Percentiles rank a stretch among this genome's conserved stretches.
phyloP scores from a whole-genome alignment of 208 protist species.

The Crithidia bombi region DNA sequence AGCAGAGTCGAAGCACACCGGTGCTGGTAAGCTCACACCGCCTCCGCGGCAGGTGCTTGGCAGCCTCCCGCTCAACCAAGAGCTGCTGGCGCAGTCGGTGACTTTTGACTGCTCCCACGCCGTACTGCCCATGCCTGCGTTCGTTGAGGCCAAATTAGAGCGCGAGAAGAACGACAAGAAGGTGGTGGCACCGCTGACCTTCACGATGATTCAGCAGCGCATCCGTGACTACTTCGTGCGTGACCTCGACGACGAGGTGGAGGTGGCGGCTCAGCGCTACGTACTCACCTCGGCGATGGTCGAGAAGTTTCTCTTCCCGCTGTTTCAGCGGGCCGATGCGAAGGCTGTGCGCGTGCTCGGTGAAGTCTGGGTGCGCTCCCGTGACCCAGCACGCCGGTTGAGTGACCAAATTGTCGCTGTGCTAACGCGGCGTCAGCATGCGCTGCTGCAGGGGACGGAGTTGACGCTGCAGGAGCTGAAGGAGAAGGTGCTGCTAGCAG shows the following conservation, averaged over 20 bases:
- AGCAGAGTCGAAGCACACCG: background rate
- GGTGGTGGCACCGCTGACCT: slow-evolving; percentile 21
- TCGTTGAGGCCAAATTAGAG: slow-evolving; percentile 23
- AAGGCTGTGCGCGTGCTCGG: slow-evolving; percentile 26
- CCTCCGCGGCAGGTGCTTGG: slow-evolving; percentile 15
- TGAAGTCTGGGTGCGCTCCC: slow-evolving; percentile 29
- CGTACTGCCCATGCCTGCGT: slow-evolving; percentile 22
- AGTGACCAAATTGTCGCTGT: slow-evolving; percentile 57
- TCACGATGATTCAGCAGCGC: slow-evolving; percentile 39
- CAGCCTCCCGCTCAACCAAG: slow-evolving; percentile 16
- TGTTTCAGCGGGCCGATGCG: slow-evolving; percentile 31
- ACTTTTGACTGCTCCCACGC: slow-evolving; percentile 34
- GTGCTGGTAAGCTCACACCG: slow-evolving; percentile 1
- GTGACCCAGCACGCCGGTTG: slow-evolving; percentile 34
- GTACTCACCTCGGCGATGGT: slow-evolving; percentile 30
- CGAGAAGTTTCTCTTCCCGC: slow-evolving; percentile 26
- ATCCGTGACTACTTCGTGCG: slow-evolving; percentile 39
- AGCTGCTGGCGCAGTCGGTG: slow-evolving; percentile 6
- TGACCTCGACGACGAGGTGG: slow-evolving; percentile 33
- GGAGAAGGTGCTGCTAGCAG: slow-evolving; percentile 58
- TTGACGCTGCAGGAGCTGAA: slow-evolving; percentile 52
- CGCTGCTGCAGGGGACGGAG: slow-evolving; percentile 55
- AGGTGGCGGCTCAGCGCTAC: slow-evolving; percentile 20
- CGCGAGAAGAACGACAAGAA: slow-evolving; percentile 6
- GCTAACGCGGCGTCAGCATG: slow-evolving; percentile 44